A percentile compares a stretch with the other conserved stretches of the same genome.
phyloP scores from a whole-genome alignment of 1,139 yeast genomes.

The Geotrichum klebahnii region DNA sequence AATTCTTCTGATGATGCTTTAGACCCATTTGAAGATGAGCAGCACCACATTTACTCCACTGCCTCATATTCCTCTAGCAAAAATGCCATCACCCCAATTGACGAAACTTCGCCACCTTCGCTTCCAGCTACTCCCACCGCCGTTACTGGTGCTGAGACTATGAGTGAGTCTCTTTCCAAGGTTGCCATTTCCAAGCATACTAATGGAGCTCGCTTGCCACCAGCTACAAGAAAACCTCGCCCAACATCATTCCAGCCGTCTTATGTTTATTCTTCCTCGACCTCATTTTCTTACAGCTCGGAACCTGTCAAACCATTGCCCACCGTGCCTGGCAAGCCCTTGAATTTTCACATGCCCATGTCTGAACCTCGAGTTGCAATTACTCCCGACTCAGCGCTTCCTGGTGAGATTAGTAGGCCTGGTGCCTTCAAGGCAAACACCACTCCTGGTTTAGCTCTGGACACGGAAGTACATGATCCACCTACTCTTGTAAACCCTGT shows the following conservation, averaged over 20 bases:
- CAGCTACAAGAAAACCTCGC: slow-evolving; percentile 38
- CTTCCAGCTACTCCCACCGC: background rate
- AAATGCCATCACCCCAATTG: slow-evolving; percentile 18
- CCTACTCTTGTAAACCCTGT: no score
- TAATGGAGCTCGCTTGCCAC: slow-evolving; percentile 29
- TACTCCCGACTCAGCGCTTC: slow-evolving; percentile 37
- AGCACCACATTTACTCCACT: slow-evolving; percentile 23
- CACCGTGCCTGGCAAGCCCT: no score
- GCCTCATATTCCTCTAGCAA: slow-evolving; percentile 26
- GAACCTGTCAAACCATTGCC: background rate
- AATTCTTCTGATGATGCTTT: slow-evolving; percentile 18
- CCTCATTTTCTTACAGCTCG: slow-evolving; percentile 20
- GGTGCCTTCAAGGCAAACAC: slow-evolving; percentile 13
- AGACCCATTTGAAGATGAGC: background rate
- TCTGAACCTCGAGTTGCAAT: slow-evolving; percentile 39
- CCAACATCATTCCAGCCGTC: slow-evolving; percentile 41
- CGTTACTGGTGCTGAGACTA: background rate
- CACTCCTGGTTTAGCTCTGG: slow-evolving; percentile 10
- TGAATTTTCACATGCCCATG: slow-evolving; percentile 30
- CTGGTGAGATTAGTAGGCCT: slow-evolving; percentile 40
- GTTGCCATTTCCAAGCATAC: slow-evolving; percentile 15
- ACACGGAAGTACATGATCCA: slow-evolving; percentile 1
- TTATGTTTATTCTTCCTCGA: slow-evolving; percentile 20
- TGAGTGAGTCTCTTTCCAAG: slow-evolving; percentile 8
- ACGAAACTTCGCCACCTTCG: slow-evolving; percentile 4